Evolutionary conservation across 495 filamentous ascomycete species (phyloP), one percentile per base, ranked within the genome.

Genomic region (Thermothielavioides terrestris): DNA sequence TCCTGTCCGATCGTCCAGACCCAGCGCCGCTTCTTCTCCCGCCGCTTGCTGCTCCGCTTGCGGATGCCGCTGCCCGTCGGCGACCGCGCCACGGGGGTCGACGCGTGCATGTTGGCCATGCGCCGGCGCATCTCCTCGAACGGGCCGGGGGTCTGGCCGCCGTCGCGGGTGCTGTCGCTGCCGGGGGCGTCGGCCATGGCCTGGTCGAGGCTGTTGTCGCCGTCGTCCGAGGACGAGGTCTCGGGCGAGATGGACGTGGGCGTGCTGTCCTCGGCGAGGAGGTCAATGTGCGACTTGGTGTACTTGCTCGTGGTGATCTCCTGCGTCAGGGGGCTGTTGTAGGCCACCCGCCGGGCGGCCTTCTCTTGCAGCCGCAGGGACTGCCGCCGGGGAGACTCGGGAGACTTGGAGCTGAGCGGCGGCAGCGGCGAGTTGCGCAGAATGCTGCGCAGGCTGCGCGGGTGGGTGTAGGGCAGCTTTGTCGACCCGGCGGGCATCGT

Each of bases 341-440:
- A 79, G 34, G 71, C 77, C n/a, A 79, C 75, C 47, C 67, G 66
- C 46, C 66, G 63, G 12, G 58, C 62, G 2, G 61, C 68, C 42
- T 68, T 72, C 51, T 77, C 71, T 40, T 76, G 73, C 10, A 77
- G 57, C 25, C 75, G 68, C 18, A 65, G 50, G 12, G 77, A 77
- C 28, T 71, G 67, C 28, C 75, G 65, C 40, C 62, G 65, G 11
- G 71, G 70, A 0, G 77, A 75, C 11, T 60, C 60, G 10, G 75
- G 75, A 26, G 74, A 71, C 32, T 49, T 56, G 6, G 69, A 63
- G 48, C 49, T 72, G 11, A 65, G 60, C 28, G 67, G 79, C 52
- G 76, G 77, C 10, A 83, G 61, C 2, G 84, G 84, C 8, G 84
- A 87, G 70, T 89, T 89, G 60, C 84, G 82, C 26, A 89, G 72